A percentile compares a stretch with the other conserved stretches of the same genome.
phyloP scores from a whole-genome alignment of 768 basidiomycete species.

The Pulveroboletus ravenelii region DNA sequence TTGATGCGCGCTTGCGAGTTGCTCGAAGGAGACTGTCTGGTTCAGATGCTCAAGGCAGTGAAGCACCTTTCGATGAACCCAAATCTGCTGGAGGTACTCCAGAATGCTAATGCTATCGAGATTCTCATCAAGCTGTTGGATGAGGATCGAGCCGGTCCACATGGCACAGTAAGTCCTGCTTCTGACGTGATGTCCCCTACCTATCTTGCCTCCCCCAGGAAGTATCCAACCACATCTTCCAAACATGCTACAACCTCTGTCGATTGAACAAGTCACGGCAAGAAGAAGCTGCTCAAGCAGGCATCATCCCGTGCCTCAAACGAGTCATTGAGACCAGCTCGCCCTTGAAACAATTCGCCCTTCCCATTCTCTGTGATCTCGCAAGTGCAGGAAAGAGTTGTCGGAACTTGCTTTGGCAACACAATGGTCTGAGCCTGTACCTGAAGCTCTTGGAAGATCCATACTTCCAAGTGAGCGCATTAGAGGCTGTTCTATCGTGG shows the following conservation, averaged over 20 bases:
- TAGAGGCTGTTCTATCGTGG: conserved; percentile 92
- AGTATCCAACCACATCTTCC: conserved; percentile 95
- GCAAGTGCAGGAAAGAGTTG: conserved; percentile 94
- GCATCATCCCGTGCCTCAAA: conserved; percentile 88
- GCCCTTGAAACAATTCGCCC: conserved; percentile 92
- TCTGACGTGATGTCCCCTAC: background rate
- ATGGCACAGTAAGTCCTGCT: conserved; percentile 62
- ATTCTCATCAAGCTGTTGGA: conserved; percentile 83
- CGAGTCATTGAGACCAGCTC: conserved; percentile 84
- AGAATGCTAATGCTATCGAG: conserved; percentile 94
- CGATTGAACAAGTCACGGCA: conserved; percentile 91
- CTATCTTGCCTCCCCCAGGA: conserved; percentile 50
- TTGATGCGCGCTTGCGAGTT: conserved; percentile 82
- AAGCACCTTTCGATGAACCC: conserved; percentile 96
- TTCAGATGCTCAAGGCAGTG: conserved; percentile 87
- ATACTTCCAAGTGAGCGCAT: conserved; percentile 87
- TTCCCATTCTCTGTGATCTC: conserved; percentile 95
- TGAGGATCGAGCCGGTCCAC: conserved; percentile 70
- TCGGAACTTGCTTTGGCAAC: conserved; percentile 85
- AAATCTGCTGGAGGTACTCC: conserved; percentile 83
- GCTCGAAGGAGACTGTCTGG: conserved; percentile 83
- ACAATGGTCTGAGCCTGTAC: conserved; percentile 84
- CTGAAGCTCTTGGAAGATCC: conserved; percentile 74
- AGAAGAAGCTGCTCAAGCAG: conserved; percentile 95
- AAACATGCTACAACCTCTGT: conserved; percentile 95